Evolutionary conservation across 2,329 filamentous ascomycete genomes (phyloP), one percentile per base, ranked within the genome.

Genomic region (Shiraia sp.): DNA sequence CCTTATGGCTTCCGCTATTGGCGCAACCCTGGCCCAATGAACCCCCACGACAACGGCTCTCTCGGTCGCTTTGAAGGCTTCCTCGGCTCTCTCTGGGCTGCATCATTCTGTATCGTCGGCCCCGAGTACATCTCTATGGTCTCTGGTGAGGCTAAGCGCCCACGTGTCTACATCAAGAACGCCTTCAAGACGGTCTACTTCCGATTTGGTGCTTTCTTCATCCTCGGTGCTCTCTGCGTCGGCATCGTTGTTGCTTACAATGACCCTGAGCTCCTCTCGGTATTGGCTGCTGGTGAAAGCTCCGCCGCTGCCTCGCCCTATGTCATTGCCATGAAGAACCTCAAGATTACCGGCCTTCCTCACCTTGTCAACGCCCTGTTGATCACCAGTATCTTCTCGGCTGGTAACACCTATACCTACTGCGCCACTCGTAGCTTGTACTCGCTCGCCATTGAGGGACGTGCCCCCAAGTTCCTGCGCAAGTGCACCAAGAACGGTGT

Each of bases 201-300:
- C 53, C 70, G 74, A 36, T 73, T 76, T 36, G 70, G 68, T 25
- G 56, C 72, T 49, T 75, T 76, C 63, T 76, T 75, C 59, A 72
- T 76, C 40, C 62, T 71, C 2, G 72, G 72, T 14, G 72, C 73
- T 6, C 58, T 77, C 12, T 72, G 68, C 45, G 68, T 73, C 10
- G 73, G 74, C 17, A 70, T 76, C 22, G 65, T 73, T 22, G 47
- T 72, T 15, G 86, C 86, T 0, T 82, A 84, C 47, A 81, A 90
- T 51, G 81, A 91, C 36, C 73, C 88, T 7, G 88, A 87, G 10
- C 87, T 87, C 40, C 73, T 89, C 26, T 84, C 79, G 0, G 63
- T 69, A 8, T 53, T 69, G 26, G 49, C 36, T 6, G 51, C 58
- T 25, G 57, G 49, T 16, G 51, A 57, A 16, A 65, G 58, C 26